Percentiles rank a stretch among this genome's conserved stretches.
phyloP scores from a whole-genome alignment of 1,139 yeast genomes.

The Lodderomyces oxycetoniae region DNA sequence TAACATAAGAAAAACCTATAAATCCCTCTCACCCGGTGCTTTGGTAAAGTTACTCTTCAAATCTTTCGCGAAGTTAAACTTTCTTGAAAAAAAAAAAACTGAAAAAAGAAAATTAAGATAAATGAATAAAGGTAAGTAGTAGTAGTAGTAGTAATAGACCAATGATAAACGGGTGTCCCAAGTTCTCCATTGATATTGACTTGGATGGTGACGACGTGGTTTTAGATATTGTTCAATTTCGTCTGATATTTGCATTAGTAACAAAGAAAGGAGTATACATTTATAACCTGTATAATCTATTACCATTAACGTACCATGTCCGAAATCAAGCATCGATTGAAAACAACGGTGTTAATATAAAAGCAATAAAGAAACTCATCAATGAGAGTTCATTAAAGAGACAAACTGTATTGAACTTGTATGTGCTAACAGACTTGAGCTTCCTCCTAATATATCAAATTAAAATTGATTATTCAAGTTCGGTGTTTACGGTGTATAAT shows the following conservation, averaged over 20 bases:
- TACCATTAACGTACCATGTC: constrained; percentile 33
- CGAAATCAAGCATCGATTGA: constrained; percentile 29
- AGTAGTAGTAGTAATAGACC: too few relatives aligned
- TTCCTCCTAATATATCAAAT: constrained; percentile 35
- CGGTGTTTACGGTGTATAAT: constrained; percentile 31
- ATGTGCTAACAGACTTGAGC: constrained; percentile 30
- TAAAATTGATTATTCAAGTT: constrained; percentile 25
- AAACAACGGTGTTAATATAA: constrained; percentile 30
- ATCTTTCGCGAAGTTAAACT: too few relatives aligned
- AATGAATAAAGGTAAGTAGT: too few relatives aligned
- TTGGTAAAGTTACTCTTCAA: too few relatives aligned
- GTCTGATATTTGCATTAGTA: constrained; percentile 32
- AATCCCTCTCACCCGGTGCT: too few relatives aligned
- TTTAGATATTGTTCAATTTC: constrained; percentile 25
- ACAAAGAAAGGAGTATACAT: constrained; percentile 26
- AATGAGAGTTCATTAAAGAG: constrained; percentile 25
- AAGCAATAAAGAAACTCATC: constrained; percentile 25
- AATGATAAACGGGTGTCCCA: constrained; percentile 30
- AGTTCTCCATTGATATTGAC: constrained; percentile 29
- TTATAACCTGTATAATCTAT: constrained; percentile 27
- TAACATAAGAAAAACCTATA: too few relatives aligned
- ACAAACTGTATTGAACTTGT: constrained; percentile 28
- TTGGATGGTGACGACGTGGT: constrained; percentile 21
- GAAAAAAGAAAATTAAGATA: too few relatives aligned
- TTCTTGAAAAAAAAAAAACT: too few relatives aligned